phyloP scores from a whole-genome alignment of 345 rosid genomes.

The Arabidopsis arenosa region DNA sequence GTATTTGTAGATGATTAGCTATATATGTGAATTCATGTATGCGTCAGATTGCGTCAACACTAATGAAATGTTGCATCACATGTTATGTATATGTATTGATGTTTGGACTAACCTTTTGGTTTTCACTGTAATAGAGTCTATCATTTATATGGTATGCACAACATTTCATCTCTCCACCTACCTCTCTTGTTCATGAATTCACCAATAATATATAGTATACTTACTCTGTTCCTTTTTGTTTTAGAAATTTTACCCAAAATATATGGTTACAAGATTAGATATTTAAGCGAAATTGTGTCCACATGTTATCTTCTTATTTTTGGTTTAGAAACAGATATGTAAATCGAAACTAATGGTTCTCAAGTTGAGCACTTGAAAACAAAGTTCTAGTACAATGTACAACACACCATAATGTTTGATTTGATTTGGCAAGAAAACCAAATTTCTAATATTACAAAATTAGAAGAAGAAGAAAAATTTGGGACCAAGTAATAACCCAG shows the following conservation, averaged over 20 bases:
- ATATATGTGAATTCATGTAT: no score
- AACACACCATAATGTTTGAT: slow-evolving; percentile 44
- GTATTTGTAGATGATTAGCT: neutral
- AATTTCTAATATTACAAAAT: slow-evolving; percentile 28
- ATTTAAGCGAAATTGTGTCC: slow-evolving; percentile 4
- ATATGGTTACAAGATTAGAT: no score
- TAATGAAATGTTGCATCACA: slow-evolving; percentile 14
- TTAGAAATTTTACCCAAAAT: neutral
- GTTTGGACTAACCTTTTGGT: slow-evolving; percentile 17
- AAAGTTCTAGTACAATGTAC: slow-evolving; percentile 40
- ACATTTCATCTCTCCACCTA: neutral
- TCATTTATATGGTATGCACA: slow-evolving; percentile 19
- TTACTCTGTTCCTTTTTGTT: slow-evolving; percentile 24
- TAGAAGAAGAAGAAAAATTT: neutral
- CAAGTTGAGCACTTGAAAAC: slow-evolving; percentile 44
- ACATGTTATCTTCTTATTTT: slow-evolving; percentile 17
- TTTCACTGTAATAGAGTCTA: neutral
- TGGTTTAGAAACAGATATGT: neutral
- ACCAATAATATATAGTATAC: neutral
- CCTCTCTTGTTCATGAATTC: slow-evolving; percentile 25
- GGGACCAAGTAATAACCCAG: slow-evolving; percentile 11
- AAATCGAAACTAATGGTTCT: slow-evolving; percentile 15
- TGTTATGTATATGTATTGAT: neutral
- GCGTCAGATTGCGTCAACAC: slow-evolving; percentile 18
- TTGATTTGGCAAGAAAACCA: slow-evolving; percentile 43